Conservation (phyloP, 768 basidiomycete species). For the Naganishia onofrii region DNA sequence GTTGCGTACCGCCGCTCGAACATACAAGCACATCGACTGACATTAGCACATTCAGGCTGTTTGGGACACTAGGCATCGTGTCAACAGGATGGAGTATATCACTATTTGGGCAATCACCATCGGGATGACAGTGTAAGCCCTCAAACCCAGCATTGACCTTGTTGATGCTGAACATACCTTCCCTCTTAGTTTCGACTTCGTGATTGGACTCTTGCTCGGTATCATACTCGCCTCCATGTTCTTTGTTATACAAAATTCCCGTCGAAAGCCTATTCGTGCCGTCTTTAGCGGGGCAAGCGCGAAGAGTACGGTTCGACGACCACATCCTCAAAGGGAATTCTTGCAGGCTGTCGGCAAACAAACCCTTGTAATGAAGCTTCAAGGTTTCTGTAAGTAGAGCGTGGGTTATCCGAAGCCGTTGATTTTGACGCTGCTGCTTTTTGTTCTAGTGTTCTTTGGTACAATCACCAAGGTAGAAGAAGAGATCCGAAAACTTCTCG, state of each 20-base stretch:
- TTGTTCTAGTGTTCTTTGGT: slow-evolving; percentile 54
- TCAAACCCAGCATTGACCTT: slow-evolving; percentile 54
- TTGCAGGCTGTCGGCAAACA: slow-evolving; percentile 89
- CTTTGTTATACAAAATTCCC: slow-evolving; percentile 95
- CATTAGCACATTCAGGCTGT: slow-evolving; percentile 57
- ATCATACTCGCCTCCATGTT: slow-evolving; percentile 92
- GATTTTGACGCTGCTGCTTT: not conserved
- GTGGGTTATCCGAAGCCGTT: not conserved
- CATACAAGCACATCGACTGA: not conserved
- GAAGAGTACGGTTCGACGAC: slow-evolving; percentile 86
- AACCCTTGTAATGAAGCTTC: slow-evolving; percentile 80
- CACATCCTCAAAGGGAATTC: slow-evolving; percentile 80
- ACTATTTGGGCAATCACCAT: slow-evolving; percentile 57
- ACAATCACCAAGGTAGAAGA: slow-evolving; percentile 89
- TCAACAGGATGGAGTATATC: slow-evolving; percentile 64
- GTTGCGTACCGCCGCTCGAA: not conserved
- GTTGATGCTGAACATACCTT: not conserved
- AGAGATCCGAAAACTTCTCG: slow-evolving; percentile 71
- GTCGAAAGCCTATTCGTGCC: slow-evolving; percentile 74
- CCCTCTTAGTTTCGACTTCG: slow-evolving; percentile 66
- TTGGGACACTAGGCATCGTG: slow-evolving; percentile 90
- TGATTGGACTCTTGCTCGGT: slow-evolving; percentile 86
- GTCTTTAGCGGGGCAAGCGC: slow-evolving; percentile 78
- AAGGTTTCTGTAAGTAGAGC: slow-evolving; percentile 59
- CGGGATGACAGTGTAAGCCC: slow-evolving; percentile 68